Evolutionary conservation across 1,284 basidiomycete genomes (phyloP), one percentile per base, ranked within the genome.

Genomic region (Ustilago cynodontis): DNA sequence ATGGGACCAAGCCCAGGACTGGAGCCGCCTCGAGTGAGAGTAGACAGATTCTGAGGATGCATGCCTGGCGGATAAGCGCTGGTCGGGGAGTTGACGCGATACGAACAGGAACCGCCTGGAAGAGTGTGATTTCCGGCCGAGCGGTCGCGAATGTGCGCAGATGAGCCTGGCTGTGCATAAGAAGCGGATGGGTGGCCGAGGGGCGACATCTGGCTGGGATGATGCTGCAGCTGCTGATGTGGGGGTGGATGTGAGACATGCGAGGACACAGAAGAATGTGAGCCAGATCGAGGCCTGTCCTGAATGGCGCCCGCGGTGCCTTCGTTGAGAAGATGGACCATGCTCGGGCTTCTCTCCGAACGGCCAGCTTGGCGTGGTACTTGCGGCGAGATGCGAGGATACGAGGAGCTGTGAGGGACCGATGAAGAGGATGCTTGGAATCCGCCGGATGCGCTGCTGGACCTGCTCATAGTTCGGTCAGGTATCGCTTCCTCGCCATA

Each of bases 281-380:
- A 78, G 41, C 62, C 52, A 31, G 76, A 78, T 22, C 76, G 29
- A 3, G 71, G 76, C 29, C 76, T 41, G 28, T 74, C 76, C 11
- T 54, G 43, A n/a, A 78, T 33, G n/a, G 76, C 76, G 16, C 76
- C 76, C 1, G 76, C 71, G 1, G 67, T 74, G 2, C 76, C 76
- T 1, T 74, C 76, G 59, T 78, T 78, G 52, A 78, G 65, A 20
- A 78, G 39, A 51, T 78, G 64, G 5, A 71, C 76, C 76, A 78
- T 78, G 59, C 76, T 78, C 8, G 76, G 76, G 22, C 76, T 78
- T 18, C 76, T 64, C 47, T 78, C 76, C 8, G 71, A 52, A 13
- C 71, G 71, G 9, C 41, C 60, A 2, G 39, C 45, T n/a, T 75
- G 64, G 18, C 53, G 62, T 16, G 59, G 56, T 2, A 28, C 33